Conservation (phyloP, 2,329 filamentous ascomycete species). For the Calonectria crousiana region DNA sequence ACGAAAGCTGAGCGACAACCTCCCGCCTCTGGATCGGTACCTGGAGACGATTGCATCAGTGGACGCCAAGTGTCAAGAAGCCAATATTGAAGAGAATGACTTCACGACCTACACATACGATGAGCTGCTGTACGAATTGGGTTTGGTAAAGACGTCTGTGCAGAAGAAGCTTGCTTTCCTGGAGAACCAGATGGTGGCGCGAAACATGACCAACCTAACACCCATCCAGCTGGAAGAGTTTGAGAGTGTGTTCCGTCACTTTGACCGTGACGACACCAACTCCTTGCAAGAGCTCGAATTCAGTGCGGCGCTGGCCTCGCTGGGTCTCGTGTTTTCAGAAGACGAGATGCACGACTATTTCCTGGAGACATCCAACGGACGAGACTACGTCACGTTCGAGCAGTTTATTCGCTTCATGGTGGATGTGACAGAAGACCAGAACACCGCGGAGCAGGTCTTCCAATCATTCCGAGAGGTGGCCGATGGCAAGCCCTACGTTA, state of each 20-base stretch:
- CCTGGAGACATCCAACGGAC: slow-evolving; percentile 83
- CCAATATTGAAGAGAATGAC: slow-evolving; percentile 99
- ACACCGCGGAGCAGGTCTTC: slow-evolving; percentile 98
- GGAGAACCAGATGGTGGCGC: slow-evolving; percentile 97
- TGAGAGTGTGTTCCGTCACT: slow-evolving; percentile 97
- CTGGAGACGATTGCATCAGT: slow-evolving; percentile 87
- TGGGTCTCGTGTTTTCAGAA: slow-evolving; percentile 96
- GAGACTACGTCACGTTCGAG: slow-evolving; percentile 90
- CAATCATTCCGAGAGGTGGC: slow-evolving; percentile 98
- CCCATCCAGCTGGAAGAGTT: slow-evolving; percentile 99
- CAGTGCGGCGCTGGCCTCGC: slow-evolving; percentile 91
- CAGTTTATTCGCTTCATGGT: slow-evolving; percentile 99
- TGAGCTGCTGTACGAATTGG: slow-evolving; percentile 92
- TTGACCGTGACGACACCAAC: slow-evolving; percentile 93
- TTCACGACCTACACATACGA: slow-evolving; percentile 99
- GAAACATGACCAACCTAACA: slow-evolving; percentile 98
- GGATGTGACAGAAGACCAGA: slow-evolving; percentile 97
- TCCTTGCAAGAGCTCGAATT: slow-evolving; percentile 94
- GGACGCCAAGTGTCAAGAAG: slow-evolving; percentile 91
- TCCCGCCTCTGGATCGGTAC: slow-evolving; percentile 91
- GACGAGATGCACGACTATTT: slow-evolving; percentile 99
- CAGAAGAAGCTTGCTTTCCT: slow-evolving; percentile 97
- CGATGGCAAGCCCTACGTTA: slow-evolving; percentile 98
- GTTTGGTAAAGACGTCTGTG: slow-evolving; percentile 90
- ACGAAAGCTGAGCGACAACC: slow-evolving; percentile 83